phyloP scores from a whole-genome alignment of 1,284 basidiomycete genomes.

The Microbotryum lychnidis-dioicae region DNA sequence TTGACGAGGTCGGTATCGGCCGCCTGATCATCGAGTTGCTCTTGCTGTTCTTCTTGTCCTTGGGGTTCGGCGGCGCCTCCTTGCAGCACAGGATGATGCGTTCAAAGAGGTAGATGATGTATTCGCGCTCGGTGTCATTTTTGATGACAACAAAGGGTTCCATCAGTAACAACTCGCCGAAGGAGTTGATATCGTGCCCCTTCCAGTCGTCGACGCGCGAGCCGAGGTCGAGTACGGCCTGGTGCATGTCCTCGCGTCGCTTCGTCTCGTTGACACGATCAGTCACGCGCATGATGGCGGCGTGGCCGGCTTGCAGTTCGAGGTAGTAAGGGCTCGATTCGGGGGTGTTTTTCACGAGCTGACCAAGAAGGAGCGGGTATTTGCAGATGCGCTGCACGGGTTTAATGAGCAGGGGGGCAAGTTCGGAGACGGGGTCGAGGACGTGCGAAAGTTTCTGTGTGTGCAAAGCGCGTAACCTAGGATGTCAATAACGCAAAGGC shows the following conservation, averaged over 20 bases:
- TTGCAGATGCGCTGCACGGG: slow-evolving; percentile 71
- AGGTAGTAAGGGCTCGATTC: slow-evolving; percentile 59
- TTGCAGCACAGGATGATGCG: slow-evolving; percentile 99
- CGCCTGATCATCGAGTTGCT: slow-evolving; percentile 34
- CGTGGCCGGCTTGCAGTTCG: slow-evolving; percentile 74
- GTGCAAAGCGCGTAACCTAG: background rate
- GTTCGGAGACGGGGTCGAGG: slow-evolving; percentile 52
- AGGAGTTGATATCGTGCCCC: slow-evolving; percentile 87
- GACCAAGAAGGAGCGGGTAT: slow-evolving; percentile 58
- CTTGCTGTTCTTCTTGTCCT: slow-evolving; percentile 42
- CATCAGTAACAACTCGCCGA: slow-evolving; percentile 85
- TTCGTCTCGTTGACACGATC: slow-evolving; percentile 95
- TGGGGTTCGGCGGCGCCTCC: slow-evolving; percentile 51
- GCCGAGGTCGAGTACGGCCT: slow-evolving; percentile 81
- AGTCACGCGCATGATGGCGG: slow-evolving; percentile 83
- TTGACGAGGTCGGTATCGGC: slow-evolving; percentile 37
- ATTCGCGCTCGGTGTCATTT: slow-evolving; percentile 91
- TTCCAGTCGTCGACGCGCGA: slow-evolving; percentile 97
- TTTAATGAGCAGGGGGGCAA: slow-evolving; percentile 74
- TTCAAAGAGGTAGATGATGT: slow-evolving; percentile 97
- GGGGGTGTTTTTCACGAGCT: slow-evolving; percentile 58
- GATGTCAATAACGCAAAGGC: background rate
- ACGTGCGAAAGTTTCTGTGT: slow-evolving; percentile 33
- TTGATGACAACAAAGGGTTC: slow-evolving; percentile 95
- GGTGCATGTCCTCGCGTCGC: slow-evolving; percentile 67